Percentiles rank a stretch among this genome's conserved stretches.
Evolutionary conservation across 768 basidiomycete species (phyloP).

Genomic region (Mycena epipterygia): DNA sequence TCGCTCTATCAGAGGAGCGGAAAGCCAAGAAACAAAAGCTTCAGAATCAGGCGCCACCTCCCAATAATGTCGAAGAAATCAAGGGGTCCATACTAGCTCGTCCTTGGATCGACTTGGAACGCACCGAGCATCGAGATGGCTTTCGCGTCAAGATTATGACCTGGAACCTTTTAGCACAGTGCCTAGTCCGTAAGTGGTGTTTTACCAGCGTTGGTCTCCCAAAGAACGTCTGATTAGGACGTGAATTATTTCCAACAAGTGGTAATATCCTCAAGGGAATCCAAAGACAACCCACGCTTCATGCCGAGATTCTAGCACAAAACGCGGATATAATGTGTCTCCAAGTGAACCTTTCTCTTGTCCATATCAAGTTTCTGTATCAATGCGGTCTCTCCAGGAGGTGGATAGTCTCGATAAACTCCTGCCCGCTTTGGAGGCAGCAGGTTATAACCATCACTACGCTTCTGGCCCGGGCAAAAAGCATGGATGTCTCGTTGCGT

Average conservation of each 20-base stretch:
- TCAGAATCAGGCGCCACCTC: constrained; percentile 33
- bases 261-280: constrained; percentile 83
- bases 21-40: constrained; percentile 58
- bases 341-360: constrained; percentile 66
- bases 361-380: constrained; percentile 2
- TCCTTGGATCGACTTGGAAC: constrained; percentile 54
- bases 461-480: constrained; percentile 80
- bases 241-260: constrained; percentile 89
- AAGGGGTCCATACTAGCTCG: constrained; percentile 49
- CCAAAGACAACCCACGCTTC: constrained; percentile 82
- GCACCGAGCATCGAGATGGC: constrained; percentile 38
- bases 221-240: constrained; percentile 58
- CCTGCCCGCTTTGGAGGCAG: constrained; percentile 72
- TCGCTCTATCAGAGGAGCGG: constrained; percentile 67
- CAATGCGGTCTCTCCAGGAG: constrained; percentile 66
- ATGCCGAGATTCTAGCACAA: constrained; percentile 79
- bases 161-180: constrained; percentile 91
- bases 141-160: constrained; percentile 72
- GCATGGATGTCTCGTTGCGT: constrained; percentile 91
- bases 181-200: constrained; percentile 74
- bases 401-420: constrained; percentile 86
- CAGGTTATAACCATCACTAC: constrained; percentile 75
- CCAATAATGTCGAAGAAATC: constrained; percentile 22
- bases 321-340: constrained; percentile 88
- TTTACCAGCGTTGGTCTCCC: neutral